These are phyloP conservation scores for Iris macrosiphon DNA, from an alignment of 106 monocot species.

Conservation along the genomic window DNA sequence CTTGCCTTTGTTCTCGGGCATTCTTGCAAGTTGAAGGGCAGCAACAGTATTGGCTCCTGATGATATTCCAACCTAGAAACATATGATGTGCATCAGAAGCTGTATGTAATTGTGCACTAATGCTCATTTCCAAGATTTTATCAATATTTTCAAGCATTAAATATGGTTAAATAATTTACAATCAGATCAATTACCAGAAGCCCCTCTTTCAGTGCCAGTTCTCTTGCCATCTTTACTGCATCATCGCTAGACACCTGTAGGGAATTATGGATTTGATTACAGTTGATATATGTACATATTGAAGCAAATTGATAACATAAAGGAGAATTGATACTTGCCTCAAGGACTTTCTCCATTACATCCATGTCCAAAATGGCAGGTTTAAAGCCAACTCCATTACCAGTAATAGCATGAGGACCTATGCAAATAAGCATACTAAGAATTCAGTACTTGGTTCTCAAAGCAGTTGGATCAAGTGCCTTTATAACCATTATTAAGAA, in stretches of 20 bases:
- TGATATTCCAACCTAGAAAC: conserved; percentile 62
- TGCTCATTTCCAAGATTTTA: background rate
- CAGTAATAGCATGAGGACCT: conserved; percentile 86
- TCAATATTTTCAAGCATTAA: background rate
- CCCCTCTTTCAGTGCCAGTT: conserved; percentile 77
- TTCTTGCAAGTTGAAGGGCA: conserved; percentile 64
- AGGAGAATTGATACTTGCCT: conserved; percentile 27
- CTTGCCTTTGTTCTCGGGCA: conserved; percentile 89
- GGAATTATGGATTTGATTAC: background rate
- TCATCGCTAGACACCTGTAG: conserved; percentile 79
- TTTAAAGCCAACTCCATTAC: conserved; percentile 89
- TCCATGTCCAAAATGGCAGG: conserved; percentile 89
- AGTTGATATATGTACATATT: background rate
- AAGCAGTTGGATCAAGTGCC: background rate
- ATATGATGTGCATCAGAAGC: background rate
- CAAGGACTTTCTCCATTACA: conserved; percentile 86
- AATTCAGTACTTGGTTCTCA: background rate
- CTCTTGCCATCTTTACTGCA: conserved; percentile 93
- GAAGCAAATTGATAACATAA: background rate
- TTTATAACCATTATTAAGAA: background rate
- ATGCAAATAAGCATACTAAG: background rate
- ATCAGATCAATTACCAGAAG: conserved; percentile 50
- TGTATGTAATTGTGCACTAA: background rate
- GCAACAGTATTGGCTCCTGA: conserved; percentile 91
- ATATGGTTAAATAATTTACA: background rate